Percentiles rank a stretch among this genome's conserved stretches.
Conservation (phyloP, 225 moss, liverwort and hornwort genomes). For the Marchantia polymorpha region DNA sequence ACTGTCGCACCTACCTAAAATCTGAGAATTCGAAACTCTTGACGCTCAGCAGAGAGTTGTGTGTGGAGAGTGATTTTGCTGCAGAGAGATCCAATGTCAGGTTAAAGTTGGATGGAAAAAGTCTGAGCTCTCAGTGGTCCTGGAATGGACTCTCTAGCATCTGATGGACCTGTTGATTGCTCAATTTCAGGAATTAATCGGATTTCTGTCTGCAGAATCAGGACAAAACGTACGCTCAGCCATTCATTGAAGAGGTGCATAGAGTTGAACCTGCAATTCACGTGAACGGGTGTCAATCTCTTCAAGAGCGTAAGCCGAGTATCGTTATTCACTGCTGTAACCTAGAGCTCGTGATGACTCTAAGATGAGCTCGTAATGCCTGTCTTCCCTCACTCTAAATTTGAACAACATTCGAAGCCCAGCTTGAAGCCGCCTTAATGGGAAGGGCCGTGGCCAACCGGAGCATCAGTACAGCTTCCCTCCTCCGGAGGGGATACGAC, state of each 20-base stretch:
- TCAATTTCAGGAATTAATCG: not conserved
- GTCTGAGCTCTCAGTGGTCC: not conserved
- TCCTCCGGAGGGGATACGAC: constrained; percentile 7
- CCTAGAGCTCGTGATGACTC: not conserved
- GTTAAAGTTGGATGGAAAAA: not conserved
- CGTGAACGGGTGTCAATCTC: too few species aligned
- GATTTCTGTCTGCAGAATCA: not conserved
- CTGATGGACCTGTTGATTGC: not conserved
- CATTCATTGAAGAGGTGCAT: not conserved
- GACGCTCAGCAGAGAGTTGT: too few species aligned
- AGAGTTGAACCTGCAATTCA: not conserved
- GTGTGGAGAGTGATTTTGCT: not conserved
- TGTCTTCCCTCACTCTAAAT: not conserved
- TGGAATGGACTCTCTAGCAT: not conserved
- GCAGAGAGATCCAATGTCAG: not conserved
- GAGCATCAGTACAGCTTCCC: not conserved
- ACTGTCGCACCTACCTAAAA: too few species aligned
- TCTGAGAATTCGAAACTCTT: too few species aligned
- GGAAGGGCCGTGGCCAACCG: not conserved
- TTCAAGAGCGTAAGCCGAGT: too few species aligned
- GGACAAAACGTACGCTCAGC: not conserved
- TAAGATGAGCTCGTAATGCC: constrained; percentile 12
- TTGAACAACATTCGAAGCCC: not conserved
- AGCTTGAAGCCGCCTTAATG: constrained; percentile 20
- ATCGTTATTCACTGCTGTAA: not conserved